These are phyloP conservation scores for Phanerochaete sordida DNA, from an alignment of 768 basidiomycete genomes.

Conservation along the genomic window DNA sequence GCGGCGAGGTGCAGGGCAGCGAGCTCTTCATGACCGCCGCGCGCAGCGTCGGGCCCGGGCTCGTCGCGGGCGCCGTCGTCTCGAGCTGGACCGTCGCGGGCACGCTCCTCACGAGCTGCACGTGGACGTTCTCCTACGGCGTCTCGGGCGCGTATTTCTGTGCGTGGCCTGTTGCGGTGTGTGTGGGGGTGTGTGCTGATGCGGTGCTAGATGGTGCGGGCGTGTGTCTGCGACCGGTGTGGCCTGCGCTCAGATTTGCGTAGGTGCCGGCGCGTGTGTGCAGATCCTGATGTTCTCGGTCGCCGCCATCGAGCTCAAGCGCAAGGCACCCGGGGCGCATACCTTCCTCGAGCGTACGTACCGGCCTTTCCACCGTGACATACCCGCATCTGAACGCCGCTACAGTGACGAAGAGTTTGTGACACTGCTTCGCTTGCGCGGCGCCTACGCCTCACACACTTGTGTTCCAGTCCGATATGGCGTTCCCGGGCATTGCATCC, in stretches of 20 bases:
- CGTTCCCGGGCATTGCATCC: conserved; percentile 11
- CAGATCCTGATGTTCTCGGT: conserved; percentile 16
- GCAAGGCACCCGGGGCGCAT: conserved; percentile 13
- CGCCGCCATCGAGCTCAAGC: conserved; percentile 12
- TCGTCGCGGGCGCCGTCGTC: conserved; percentile 12
- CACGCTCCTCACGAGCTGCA: conserved; percentile 10
- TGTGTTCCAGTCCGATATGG: conserved; percentile 9
- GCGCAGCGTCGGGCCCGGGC: conserved; percentile 10
- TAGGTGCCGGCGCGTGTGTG: conserved; percentile 14
- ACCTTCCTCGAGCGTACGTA: conserved; percentile 13
- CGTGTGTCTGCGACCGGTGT: not conserved
- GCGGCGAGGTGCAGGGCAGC: conserved; percentile 10
- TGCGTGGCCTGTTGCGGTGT: not conserved
- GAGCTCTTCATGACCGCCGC: conserved; percentile 16
- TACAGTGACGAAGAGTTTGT: conserved; percentile 8
- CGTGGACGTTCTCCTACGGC: conserved; percentile 13
- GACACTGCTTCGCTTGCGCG: not conserved
- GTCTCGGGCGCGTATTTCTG: conserved; percentile 12
- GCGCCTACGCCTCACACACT: not conserved
- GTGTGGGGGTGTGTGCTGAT: not conserved
- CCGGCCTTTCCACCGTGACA: not conserved
- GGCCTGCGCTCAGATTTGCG: not conserved
- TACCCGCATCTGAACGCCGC: not conserved
- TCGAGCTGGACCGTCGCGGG: conserved; percentile 13
- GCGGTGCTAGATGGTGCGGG: not conserved